phyloP scores from a whole-genome alignment of 805 yeast genomes.

The Kodamaea jinghongensis region DNA sequence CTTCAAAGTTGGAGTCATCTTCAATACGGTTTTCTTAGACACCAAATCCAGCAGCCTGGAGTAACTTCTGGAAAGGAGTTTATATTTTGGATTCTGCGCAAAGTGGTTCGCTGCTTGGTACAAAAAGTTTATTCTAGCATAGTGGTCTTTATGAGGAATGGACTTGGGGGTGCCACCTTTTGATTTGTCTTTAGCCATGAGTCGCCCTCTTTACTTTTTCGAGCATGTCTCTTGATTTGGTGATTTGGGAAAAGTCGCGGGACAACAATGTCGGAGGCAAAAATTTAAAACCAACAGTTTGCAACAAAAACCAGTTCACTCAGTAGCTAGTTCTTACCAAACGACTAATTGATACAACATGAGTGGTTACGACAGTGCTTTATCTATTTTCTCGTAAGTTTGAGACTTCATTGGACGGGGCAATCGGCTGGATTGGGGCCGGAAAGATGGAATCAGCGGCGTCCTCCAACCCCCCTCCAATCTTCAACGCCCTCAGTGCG shows the following conservation, averaged over 20 bases:
- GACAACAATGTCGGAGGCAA: constrained; percentile 10
- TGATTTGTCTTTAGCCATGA: constrained; percentile 1
- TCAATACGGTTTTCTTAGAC: constrained; percentile 64
- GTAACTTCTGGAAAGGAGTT: constrained; percentile 54
- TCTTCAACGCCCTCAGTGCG: too few species aligned
- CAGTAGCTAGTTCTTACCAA: neutral
- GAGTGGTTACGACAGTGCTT: constrained; percentile 99
- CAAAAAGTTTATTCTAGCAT: constrained; percentile 55
- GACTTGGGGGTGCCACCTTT: constrained; percentile 30
- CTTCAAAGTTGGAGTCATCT: constrained; percentile 63
- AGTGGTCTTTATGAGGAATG: constrained; percentile 56
- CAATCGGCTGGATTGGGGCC: neutral
- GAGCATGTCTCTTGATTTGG: too few species aligned
- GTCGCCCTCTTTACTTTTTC: neutral
- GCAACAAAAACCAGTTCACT: neutral
- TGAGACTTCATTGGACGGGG: neutral
- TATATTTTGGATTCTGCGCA: constrained; percentile 27
- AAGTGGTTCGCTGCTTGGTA: constrained; percentile 52
- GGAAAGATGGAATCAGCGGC: neutral
- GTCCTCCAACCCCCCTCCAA: too few species aligned
- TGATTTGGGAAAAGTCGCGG: too few species aligned
- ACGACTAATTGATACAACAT: constrained; percentile 33
- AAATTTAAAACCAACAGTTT: constrained; percentile 10
- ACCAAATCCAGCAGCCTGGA: constrained; percentile 55
- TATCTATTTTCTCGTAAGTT: constrained; percentile 90